Conservation (phyloP, 1,284 basidiomycete genomes). For the Hortiboletus rubellus region DNA sequence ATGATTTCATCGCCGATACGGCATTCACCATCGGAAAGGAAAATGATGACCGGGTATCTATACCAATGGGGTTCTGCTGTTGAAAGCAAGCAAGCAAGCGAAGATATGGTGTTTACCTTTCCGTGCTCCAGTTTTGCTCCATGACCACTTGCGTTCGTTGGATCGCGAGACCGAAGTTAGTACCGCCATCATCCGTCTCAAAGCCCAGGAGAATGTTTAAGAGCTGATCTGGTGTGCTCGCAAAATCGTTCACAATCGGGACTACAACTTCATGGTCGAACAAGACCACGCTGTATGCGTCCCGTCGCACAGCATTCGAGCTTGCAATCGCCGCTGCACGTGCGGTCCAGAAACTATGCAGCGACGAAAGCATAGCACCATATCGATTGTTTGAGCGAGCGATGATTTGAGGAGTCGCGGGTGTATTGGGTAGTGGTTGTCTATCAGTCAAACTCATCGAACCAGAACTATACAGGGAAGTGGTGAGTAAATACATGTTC, state of each 20-base stretch:
- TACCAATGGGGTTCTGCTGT: not conserved
- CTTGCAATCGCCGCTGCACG: conserved; percentile 42
- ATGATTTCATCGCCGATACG: no score
- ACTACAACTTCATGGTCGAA: conserved; percentile 40
- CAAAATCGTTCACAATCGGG: conserved; percentile 49
- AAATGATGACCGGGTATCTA: conserved; percentile 60
- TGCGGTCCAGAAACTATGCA: conserved; percentile 56
- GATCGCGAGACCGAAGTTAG: conserved; percentile 50
- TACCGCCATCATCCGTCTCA: conserved; percentile 40
- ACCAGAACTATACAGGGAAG: conserved; percentile 41
- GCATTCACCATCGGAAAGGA: conserved; percentile 51
- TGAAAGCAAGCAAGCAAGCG: not conserved
- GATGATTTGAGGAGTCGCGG: conserved; percentile 42
- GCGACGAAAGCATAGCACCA: conserved; percentile 57
- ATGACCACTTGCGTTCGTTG: conserved; percentile 40
- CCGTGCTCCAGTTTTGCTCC: conserved; percentile 53
- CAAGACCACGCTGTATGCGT: conserved; percentile 58
- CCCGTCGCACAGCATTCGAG: conserved; percentile 41
- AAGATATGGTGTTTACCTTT: conserved; percentile 41
- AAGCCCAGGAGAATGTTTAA: conserved; percentile 42
- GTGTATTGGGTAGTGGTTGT: conserved; percentile 46
- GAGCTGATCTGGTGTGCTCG: conserved; percentile 48
- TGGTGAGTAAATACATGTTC: not conserved
- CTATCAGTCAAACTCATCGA: conserved; percentile 51
- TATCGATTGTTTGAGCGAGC: conserved; percentile 48